Base-by-base conservation (phyloP, 1,284 basidiomycete genomes). In the Ceratobasidium sp. region DNA sequence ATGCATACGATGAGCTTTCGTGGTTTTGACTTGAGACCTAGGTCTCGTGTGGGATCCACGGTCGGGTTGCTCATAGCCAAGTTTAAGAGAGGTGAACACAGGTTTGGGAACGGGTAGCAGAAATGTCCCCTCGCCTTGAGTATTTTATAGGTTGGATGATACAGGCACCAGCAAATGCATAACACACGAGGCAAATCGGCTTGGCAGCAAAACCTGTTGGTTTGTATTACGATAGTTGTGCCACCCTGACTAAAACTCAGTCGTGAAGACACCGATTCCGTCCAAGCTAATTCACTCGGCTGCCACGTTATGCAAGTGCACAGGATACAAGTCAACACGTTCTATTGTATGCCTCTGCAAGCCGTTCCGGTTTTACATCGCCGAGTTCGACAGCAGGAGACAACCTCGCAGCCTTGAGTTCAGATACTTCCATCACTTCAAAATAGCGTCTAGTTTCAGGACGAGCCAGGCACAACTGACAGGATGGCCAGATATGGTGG, bases 1-100 rank as follows among this genome's bases (percentile, higher is more conserved):
- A 70, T 56, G 23, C 68, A 70, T 18, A 70, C 68, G 18, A 70
- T 49, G 3, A 70, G 53, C 26, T 42, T 70, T 55, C 68, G 40
- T 49, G 40, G 40, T 23, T 64, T 42, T 6, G 39, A 15, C 44
- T 64, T 64, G 6, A 26, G 55, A 20, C 15, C 20, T n/a, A 23
- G 9, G 55, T 26, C 55, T 56, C 55, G 55, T 10, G 15, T n/a
- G 9, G 55, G 55, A n/a, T 56, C 55, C 2, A 26, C 20, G 23
- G 23, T 23, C 15, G 55, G 26, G 9, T 56, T 56, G 55, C 55
- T 56, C 55, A 56, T 56, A 26, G 20, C 55, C 20, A n/a, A 56
- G 55, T 9, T 56, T 23, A 56, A 56, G 3, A 18, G 20, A 56
- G 23, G 23, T 18, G 20, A 6, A 51, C 20, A 51, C 49, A 51